Evolutionary conservation across 352 stramenopile species (phyloP).

Genomic region (Globisporangium viniferum): DNA sequence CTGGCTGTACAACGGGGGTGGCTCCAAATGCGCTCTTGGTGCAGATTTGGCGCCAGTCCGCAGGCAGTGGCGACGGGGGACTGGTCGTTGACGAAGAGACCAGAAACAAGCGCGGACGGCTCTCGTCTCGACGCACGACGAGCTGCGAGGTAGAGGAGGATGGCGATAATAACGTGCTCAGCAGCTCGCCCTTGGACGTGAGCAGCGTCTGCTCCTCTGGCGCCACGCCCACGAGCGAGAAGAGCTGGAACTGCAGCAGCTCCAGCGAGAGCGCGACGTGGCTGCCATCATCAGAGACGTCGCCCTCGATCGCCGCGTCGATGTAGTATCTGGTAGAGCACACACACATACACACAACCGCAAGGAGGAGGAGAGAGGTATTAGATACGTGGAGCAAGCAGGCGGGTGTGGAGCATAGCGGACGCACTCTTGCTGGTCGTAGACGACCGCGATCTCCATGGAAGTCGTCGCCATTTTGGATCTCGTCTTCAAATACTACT

Average conservation of each 20-base stretch:
- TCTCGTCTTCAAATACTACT: neutral
- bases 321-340: conserved; percentile 37
- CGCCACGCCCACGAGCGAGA: conserved; percentile 61
- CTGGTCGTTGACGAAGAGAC: conserved; percentile 15
- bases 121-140: conserved; percentile 9
- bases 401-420: neutral
- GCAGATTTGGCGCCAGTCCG: conserved; percentile 64
- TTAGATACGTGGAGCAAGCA: neutral
- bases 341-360: neutral
- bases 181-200: conserved; percentile 37
- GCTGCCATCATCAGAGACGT: conserved; percentile 5
- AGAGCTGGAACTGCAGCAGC: conserved; percentile 64
- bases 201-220: conserved; percentile 58
- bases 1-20: conserved; percentile 43
- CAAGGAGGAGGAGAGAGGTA: neutral
- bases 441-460: conserved; percentile 54
- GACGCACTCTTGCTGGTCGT: conserved; percentile 54
- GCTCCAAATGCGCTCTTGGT: conserved; percentile 57
- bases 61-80: conserved; percentile 6
- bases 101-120: conserved; percentile 39
- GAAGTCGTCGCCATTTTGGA: neutral
- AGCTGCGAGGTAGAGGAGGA: neutral
- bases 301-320: conserved; percentile 18
- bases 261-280: conserved; percentile 35
- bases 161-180: conserved; percentile 9